Evolutionary conservation across 345 rosid genomes (phyloP), one percentile per base, ranked within the genome.

Genomic region (Combretum micranthum): DNA sequence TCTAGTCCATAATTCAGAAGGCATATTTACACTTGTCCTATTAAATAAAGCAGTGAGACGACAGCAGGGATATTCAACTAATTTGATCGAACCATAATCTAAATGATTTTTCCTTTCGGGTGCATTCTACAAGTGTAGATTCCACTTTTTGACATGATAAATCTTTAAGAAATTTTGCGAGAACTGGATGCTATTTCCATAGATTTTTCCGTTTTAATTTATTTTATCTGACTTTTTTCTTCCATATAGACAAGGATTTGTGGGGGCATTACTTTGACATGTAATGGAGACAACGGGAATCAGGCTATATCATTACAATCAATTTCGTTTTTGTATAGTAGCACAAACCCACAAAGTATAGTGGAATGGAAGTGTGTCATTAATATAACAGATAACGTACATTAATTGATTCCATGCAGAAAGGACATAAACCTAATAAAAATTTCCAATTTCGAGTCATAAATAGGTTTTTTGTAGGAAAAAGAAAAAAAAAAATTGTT

Each of bases 131-230:
- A 61, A 37, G 20, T 19, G 16, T 23, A 37, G 42, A 46, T 21
- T 69, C 65, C 53, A 47, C 64, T 43, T 51, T 51, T 48, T 49
- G 65, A 52, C 64, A 51, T 59, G 47, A 53, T 39, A 70, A 55
- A 39, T 55, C 25, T 26, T 14, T 3, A 20, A 47, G 15, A 47
- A 46, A 44, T 2, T 22, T 52, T n/a, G 55, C 52, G 16, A 47
- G 68, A 69, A 77, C 59, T 67, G 14, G 81, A 73, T 69, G 62
- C 71, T 2, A 6, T 20, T 63, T 53, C 55, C n/a, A 5, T n/a
- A n/a, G 46, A 47, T 47, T 59, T 55, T 26, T 10, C 1, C 14
- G n/a, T 15, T 22, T 44, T 50, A 44, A 16, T 20, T 4, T 55
- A 20, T 21, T 13, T 39, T 7, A 39, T 52, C 44, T 2, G 21